Conservation (phyloP, 495 filamentous ascomycete species). For the Trichoderma asperelloides region DNA sequence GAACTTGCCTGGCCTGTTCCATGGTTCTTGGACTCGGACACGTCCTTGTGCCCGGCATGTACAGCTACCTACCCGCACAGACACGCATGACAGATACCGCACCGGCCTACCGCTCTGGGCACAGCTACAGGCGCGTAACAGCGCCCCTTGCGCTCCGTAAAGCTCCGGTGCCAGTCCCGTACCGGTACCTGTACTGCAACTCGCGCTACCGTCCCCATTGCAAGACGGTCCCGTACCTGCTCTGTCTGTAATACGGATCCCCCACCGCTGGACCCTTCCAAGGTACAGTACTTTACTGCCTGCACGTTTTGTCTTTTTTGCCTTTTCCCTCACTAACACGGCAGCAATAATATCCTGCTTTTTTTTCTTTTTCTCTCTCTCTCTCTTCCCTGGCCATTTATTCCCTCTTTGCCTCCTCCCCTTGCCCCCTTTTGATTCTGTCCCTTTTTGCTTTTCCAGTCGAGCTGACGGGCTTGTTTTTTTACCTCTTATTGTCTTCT, state of each 20-base stretch:
- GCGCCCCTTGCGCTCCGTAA: neutral
- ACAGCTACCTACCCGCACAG: neutral
- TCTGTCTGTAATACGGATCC: neutral
- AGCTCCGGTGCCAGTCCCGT: neutral
- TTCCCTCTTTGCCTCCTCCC: constrained; percentile 1
- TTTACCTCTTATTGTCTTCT: neutral
- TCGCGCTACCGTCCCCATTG: neutral
- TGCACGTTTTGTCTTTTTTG: neutral
- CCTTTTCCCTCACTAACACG: neutral
- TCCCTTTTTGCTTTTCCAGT: neutral
- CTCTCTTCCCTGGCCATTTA: constrained; percentile 6
- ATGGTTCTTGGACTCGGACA: neutral
- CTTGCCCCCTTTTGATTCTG: constrained; percentile 1
- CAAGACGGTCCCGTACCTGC: neutral
- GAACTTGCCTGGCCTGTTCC: neutral
- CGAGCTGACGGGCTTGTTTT: neutral
- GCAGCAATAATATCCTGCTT: constrained; percentile 3
- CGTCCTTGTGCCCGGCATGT: neutral
- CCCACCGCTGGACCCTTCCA: too few species aligned
- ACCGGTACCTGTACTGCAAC: neutral
- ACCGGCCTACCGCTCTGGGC: neutral
- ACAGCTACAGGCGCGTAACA: neutral
- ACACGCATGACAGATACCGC: too few species aligned
- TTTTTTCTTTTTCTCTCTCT: neutral
- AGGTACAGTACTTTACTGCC: too few species aligned